Percentiles rank a stretch among this genome's conserved stretches.
These are phyloP conservation scores for Corinectria fuckeliana DNA, from an alignment of 2,329 filamentous ascomycete genomes.

Conservation along the genomic window DNA sequence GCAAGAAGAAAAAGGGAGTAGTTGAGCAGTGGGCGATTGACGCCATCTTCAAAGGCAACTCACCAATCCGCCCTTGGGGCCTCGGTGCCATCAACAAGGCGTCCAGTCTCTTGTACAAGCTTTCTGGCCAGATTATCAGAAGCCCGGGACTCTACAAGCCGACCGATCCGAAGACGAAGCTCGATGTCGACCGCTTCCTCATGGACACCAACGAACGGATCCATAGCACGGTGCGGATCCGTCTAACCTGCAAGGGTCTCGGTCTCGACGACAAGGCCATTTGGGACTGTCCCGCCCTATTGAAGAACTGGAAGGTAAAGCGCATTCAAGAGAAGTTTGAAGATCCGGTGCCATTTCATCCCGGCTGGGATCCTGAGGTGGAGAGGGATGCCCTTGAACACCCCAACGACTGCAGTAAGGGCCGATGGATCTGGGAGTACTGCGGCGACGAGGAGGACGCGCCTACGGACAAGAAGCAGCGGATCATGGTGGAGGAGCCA, in stretches of 20 bases:
- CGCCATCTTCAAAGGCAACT: constrained; percentile 54
- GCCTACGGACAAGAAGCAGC: constrained; percentile 47
- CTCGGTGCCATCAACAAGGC: constrained; percentile 52
- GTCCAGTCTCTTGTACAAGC: constrained; percentile 49
- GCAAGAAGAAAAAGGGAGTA: constrained; percentile 23
- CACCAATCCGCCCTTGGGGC: constrained; percentile 56
- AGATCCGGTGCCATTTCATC: constrained; percentile 46
- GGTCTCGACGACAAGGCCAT: constrained; percentile 54
- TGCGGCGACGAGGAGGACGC: constrained; percentile 51
- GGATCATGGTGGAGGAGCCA: constrained; percentile 58
- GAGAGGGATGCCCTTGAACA: constrained; percentile 32
- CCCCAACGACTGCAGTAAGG: constrained; percentile 36
- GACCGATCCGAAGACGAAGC: constrained; percentile 49
- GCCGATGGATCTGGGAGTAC: constrained; percentile 63
- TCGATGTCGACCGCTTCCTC: constrained; percentile 48
- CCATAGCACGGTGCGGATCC: constrained; percentile 61
- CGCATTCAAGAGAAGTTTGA: constrained; percentile 41
- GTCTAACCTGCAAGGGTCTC: constrained; percentile 57
- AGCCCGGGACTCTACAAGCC: constrained; percentile 57
- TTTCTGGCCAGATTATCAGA: constrained; percentile 51
- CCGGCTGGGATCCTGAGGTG: constrained; percentile 41
- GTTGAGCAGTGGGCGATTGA: constrained; percentile 52
- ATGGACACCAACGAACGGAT: constrained; percentile 62
- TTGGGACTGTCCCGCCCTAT: constrained; percentile 56
- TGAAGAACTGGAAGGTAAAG: constrained; percentile 52